Conservation (phyloP, 306 rosid species). For the Glycine soja region DNA sequence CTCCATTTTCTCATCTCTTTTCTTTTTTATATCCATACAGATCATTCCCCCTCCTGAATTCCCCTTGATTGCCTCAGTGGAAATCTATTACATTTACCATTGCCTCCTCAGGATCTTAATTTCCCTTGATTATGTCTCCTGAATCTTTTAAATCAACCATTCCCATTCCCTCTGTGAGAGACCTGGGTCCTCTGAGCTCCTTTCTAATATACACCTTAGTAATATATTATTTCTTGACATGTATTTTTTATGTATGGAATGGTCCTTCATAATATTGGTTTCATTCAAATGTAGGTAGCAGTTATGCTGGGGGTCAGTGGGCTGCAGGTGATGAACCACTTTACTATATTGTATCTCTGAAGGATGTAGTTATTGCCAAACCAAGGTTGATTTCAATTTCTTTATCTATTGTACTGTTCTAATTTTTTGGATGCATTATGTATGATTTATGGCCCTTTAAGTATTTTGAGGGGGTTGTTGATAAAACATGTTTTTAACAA, state of each 20-base stretch:
- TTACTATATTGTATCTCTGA: slow-evolving; percentile 94
- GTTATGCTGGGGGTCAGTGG: slow-evolving; percentile 99
- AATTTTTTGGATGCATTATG: too few species aligned
- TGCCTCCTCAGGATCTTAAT: not conserved
- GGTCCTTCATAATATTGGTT: slow-evolving; percentile 42
- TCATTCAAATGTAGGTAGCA: slow-evolving; percentile 81
- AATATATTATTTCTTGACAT: slow-evolving; percentile 28
- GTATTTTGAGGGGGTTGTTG: too few species aligned
- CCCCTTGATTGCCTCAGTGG: not conserved
- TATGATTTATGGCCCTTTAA: too few species aligned
- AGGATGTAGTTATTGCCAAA: slow-evolving; percentile 96
- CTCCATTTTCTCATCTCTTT: not conserved
- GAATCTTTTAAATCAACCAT: slow-evolving; percentile 14
- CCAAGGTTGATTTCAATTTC: slow-evolving; percentile 76
- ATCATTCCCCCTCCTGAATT: not conserved
- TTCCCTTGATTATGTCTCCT: not conserved
- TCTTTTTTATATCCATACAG: not conserved
- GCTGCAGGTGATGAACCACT: slow-evolving; percentile 97
- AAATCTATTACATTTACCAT: slow-evolving; percentile 18
- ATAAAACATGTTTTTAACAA: too few species aligned
- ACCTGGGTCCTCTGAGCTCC: not conserved
- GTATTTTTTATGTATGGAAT: slow-evolving; percentile 42
- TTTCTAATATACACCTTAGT: slow-evolving; percentile 27
- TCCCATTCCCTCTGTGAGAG: not conserved
- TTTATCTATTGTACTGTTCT: slow-evolving; percentile 14